Evolutionary conservation across 306 rosid species (phyloP), one percentile per base, ranked within the genome.

Genomic region (Lathyrus tuberosus): DNA sequence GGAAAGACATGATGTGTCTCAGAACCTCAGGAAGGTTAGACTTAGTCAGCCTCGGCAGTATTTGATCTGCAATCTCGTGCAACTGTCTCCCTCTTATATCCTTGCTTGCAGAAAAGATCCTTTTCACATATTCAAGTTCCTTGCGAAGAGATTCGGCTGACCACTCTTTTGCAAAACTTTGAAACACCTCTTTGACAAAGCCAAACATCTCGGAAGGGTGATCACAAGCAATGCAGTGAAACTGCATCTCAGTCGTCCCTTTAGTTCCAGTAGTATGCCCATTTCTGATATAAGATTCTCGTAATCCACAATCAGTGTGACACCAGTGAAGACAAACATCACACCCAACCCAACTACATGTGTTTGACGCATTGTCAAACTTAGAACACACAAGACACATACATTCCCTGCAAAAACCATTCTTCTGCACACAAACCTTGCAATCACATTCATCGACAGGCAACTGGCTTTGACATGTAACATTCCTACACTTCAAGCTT

Each of bases 131-230:
- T 79, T 94, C 95, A 57, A 94, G 96, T 69, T 94, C 99, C 83
- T 81, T 91, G 77, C 80, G 72, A 69, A 94, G 79, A 56, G 84
- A 80, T 79, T 94, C 97, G 14, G 78, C 86, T 9, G 99, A 68
- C 99, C 99, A 94, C 3, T 84, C 92, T 72, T 91, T 87, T 1
- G 96, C 99, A 66, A 91, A 91, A 86, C 68, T 87, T 15, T 83
- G 95, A 69, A 94, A 94, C 60, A 94, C 99, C 87, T 94, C 99
- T 77, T 94, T 91, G 79, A 94, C 97, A 65, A 94, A 94, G 74
- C 99, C 99, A 81, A 94, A 94, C 95, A 94, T 84, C 91, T 94
- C 99, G 43, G 99, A 94, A 69, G 97, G 97, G 70, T 89, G 99
- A 76, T 86, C 95, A 72, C 99, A 94, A 53, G 99, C 97, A 82